Base-by-base conservation (phyloP, 2,329 filamentous ascomycete species). In the Dactylellina haptotyla region DNA sequence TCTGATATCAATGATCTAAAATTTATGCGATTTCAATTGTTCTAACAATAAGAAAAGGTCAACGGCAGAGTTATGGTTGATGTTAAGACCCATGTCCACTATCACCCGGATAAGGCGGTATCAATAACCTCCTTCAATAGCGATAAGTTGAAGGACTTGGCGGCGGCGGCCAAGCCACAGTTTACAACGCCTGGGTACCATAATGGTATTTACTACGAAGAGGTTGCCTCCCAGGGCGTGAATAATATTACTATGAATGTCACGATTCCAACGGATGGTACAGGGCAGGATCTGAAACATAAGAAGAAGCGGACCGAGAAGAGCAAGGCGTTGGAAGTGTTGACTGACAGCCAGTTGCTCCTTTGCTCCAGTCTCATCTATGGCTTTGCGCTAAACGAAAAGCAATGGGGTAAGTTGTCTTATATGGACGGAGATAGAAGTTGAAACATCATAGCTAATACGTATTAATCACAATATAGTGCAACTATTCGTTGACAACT, bases 381-480 rank as follows among this genome's bases (percentile, higher is more conserved):
- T 1, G 93, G 93, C 0, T 97, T 96, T 77, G 87, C 91, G 0
- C 96, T 97, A 80, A 88, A 87, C 0, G 92, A 96, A 81, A 97
- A 96, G 81, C 84, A 92, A 8, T 97, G 93, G 93, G 85, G 76
- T 76, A 48, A 70, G 71, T n/a, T n/a, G n/a, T n/a, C n/a, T n/a
- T n/a, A n/a, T n/a, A n/a, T n/a, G n/a, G n/a, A n/a, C n/a, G n/a
- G n/a, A n/a, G n/a, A n/a, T n/a, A n/a, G n/a, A 59, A 28, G 34
- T 30, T 23, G 3, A 10, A 12, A 8, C 8, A 8, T 18, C 6
- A 20, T 10, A 4, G 23, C 56, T 59, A 14, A 46, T 32, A 6
- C 14, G n/a, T n/a, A n/a, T n/a, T n/a, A n/a, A n/a, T n/a, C n/a
- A 18, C 25, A 6, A 23, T n/a, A n/a, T 67, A 77, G 76, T 96